These are phyloP conservation scores for Chimonanthus salicifolius DNA, from an alignment of 164 flowering plant species.

Conservation along the genomic window DNA sequence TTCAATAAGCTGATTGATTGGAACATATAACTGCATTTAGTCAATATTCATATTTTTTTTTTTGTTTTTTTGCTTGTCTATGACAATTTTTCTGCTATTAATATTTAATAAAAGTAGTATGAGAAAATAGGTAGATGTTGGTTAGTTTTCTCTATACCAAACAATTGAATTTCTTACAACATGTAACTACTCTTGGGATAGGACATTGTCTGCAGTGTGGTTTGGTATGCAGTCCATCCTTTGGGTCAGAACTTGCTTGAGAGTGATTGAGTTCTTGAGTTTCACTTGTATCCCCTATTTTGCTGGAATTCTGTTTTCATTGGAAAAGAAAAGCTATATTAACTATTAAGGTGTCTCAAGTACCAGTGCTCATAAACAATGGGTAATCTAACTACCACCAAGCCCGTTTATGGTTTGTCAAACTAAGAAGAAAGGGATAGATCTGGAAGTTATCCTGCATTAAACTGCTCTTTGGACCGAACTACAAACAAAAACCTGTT, in stretches of 20 bases:
- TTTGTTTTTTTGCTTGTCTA: neutral
- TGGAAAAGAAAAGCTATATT: neutral
- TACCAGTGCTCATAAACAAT: neutral
- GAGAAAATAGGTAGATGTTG: neutral
- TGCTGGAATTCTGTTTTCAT: neutral
- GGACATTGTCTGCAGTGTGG: neutral
- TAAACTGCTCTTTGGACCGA: too few relatives aligned
- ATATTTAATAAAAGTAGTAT: too few relatives aligned
- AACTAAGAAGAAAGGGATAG: too few relatives aligned
- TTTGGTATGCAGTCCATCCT: too few relatives aligned
- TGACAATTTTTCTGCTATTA: neutral
- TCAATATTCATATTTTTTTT: neutral
- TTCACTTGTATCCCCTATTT: neutral
- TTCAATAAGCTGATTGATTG: neutral
- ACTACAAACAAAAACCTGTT: too few relatives aligned
- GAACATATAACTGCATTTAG: neutral
- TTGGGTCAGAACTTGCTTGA: neutral
- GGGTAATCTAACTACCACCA: too few relatives aligned
- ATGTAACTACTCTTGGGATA: neutral
- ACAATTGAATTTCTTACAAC: too few relatives aligned
- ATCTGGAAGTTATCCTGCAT: too few relatives aligned
- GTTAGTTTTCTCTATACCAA: neutral
- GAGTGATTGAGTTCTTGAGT: neutral
- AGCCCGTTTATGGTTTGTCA: too few relatives aligned
- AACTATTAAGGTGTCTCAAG: too few relatives aligned